phyloP scores from a whole-genome alignment of 495 filamentous ascomycete species.

The Aspergillus ostianus region DNA sequence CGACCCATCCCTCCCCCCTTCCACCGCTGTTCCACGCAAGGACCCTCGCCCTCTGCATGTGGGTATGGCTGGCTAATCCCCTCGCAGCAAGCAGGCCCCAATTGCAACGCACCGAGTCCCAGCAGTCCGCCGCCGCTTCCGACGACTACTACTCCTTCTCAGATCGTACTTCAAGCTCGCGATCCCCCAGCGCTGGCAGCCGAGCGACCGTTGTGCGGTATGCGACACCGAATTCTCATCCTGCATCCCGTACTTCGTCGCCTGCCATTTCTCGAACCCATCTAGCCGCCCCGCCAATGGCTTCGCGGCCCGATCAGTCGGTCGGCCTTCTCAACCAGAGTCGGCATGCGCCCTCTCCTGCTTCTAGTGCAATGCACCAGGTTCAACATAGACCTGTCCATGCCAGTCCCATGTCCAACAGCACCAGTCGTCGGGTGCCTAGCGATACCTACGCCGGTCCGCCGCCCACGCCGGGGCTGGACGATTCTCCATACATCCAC shows the following conservation, averaged over 20 bases:
- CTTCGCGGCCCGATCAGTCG: conserved; percentile 22
- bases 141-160: conserved; percentile 69
- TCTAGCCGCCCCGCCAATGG: conserved; percentile 21
- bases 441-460: conserved; percentile 36
- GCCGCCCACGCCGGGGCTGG: conserved; percentile 59
- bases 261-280: conserved; percentile 30
- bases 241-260: conserved; percentile 32
- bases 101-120: conserved; percentile 51
- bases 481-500: conserved; percentile 68
- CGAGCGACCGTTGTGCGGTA: conserved; percentile 49
- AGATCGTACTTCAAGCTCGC: conserved; percentile 45
- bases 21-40: background rate
- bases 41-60: background rate
- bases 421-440: conserved; percentile 27
- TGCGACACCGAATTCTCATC: conserved; percentile 47
- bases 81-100: conserved; percentile 51
- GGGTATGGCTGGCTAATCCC: conserved; percentile 1
- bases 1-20: background rate
- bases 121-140: conserved; percentile 62
- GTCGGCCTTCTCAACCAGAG: conserved; percentile 15
- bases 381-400: conserved; percentile 31
- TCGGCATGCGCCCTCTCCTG: conserved; percentile 28
- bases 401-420: conserved; percentile 31
- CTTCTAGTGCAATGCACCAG: conserved; percentile 35
- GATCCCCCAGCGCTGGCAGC: conserved; percentile 46